Evolutionary conservation across 2,329 filamentous ascomycete genomes (phyloP).

Genomic region (Neopestalotiopsis clavispora): DNA sequence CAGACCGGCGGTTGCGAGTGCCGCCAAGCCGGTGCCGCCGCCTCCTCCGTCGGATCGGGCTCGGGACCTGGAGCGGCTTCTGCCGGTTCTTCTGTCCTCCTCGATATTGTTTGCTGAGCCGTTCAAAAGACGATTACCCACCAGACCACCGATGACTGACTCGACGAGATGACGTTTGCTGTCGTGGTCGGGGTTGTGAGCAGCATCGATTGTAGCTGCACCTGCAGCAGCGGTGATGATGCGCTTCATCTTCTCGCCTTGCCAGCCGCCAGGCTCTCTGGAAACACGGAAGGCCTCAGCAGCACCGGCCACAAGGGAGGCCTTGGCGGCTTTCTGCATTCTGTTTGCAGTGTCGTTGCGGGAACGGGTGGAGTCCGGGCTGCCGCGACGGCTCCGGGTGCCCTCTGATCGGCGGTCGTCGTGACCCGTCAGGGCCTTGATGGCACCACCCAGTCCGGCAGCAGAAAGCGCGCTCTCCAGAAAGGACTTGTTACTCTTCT

Average conservation of each 20-base stretch:
- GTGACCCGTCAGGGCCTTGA: conserved; percentile 57
- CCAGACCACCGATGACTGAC: conserved; percentile 85
- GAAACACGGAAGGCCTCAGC: conserved; percentile 90
- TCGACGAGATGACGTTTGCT: conserved; percentile 86
- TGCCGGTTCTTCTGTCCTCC: conserved; percentile 61
- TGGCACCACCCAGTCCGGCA: conserved; percentile 65
- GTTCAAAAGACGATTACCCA: conserved; percentile 85
- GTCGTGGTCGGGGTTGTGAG: conserved; percentile 71
- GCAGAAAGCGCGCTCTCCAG: conserved; percentile 66
- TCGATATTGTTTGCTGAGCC: conserved; percentile 73
- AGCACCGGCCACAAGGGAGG: conserved; percentile 86
- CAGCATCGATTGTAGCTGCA: conserved; percentile 84
- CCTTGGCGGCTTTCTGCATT: conserved; percentile 86
- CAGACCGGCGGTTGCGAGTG: conserved; percentile 65
- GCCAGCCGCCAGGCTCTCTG: conserved; percentile 88
- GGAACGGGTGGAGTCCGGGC: conserved; percentile 50
- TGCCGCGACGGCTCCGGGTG: conserved; percentile 38
- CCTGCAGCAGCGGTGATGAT: conserved; percentile 86
- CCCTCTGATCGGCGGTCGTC: conserved; percentile 42
- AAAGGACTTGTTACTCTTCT: conserved; percentile 67
- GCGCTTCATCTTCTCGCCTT: conserved; percentile 88
- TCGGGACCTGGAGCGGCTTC: conserved; percentile 73
- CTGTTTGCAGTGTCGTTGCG: conserved; percentile 54
- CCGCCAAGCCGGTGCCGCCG: conserved; percentile 57
- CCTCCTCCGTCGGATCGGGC: conserved; percentile 60